Evolutionary conservation across 2,329 filamentous ascomycete species (phyloP).

Genomic region (Arthrinium phaeospermum): DNA sequence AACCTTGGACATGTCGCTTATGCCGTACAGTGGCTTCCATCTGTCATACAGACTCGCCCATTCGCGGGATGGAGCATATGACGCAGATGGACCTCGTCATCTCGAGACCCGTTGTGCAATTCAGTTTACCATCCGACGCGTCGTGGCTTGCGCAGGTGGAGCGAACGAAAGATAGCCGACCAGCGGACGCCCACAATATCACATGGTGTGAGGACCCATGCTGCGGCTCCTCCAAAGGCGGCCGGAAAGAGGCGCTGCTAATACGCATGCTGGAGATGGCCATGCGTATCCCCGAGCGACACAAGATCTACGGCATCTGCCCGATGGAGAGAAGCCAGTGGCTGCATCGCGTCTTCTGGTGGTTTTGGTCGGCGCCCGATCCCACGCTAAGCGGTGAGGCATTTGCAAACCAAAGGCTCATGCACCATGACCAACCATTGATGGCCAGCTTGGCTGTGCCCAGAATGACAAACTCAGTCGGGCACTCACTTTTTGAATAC

Average conservation of each 20-base stretch:
- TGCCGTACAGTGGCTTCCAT: neutral
- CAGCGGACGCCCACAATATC: neutral
- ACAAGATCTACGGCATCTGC: neutral
- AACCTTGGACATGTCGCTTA: neutral
- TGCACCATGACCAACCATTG: too few relatives aligned
- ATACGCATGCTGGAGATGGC: neutral
- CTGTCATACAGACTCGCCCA: neutral
- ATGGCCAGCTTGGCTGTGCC: neutral
- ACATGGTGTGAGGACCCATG: neutral
- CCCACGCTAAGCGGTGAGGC: neutral
- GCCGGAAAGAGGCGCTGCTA: neutral
- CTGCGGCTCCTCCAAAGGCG: neutral
- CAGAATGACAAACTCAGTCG: neutral
- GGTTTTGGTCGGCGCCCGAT: neutral
- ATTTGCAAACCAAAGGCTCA: too few relatives aligned
- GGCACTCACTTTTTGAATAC: neutral
- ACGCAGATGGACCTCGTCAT: neutral
- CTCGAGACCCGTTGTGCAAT: neutral
- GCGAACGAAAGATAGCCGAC: neutral
- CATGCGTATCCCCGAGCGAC: neutral
- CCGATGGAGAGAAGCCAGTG: neutral
- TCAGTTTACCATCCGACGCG: neutral
- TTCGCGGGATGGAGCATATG: fast-evolving
- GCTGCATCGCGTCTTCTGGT: neutral
- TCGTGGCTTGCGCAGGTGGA: neutral